Evolutionary conservation across 1,284 basidiomycete species (phyloP), one percentile per base, ranked within the genome.

Genomic region (Cutaneotrichosporon sp.): DNA sequence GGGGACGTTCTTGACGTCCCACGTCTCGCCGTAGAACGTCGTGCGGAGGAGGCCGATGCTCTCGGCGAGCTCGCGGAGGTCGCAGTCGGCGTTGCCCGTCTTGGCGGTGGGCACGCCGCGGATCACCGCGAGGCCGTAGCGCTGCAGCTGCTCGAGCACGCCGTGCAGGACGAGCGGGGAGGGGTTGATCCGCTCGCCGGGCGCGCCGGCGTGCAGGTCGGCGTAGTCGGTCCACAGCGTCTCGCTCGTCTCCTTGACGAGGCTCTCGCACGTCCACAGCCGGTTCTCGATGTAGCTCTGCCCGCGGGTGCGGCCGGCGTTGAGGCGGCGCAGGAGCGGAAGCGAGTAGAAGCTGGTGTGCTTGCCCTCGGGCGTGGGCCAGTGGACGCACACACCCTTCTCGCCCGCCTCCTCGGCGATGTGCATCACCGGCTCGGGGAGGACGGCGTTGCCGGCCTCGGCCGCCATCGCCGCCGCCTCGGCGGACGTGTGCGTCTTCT

Each of bases 11-110:
- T 87, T 87, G 24, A 99, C 95, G 77, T 98, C 88, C 92, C 94
- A 99, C 1, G 90, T 80, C 59, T 84, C 81, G 1, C 95, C 95
- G 72, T 99, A 99, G 78, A 98, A 95, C 11, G 95, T 98, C 58
- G 85, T 82, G 33, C 93, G 83, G 27, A 97, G 82, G 68, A 90
- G 85, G 14, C 92, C 89, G 68, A 97, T 88, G 25, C 74, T 75
- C 24, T 82, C 79, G 1, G 86, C 89, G 1, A 95, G 82, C n/a
- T 68, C 79, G 8, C 85, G 82, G 38, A 92, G 75, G 75, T 88
- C 87, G 73, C 91, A 91, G 1, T 77, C 78, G 51, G 84, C 82
- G 65, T 88, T 78, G 22, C 82, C 81, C 0, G 84, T 86, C 54
- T 83, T 73, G 36, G 80, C 71, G 18, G 82, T 84, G 0, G 89